Percentiles rank a stretch among this genome's conserved stretches.
These are phyloP conservation scores for Apiospora malaysiana DNA, from an alignment of 2,329 filamentous ascomycete genomes.

Conservation along the genomic window DNA sequence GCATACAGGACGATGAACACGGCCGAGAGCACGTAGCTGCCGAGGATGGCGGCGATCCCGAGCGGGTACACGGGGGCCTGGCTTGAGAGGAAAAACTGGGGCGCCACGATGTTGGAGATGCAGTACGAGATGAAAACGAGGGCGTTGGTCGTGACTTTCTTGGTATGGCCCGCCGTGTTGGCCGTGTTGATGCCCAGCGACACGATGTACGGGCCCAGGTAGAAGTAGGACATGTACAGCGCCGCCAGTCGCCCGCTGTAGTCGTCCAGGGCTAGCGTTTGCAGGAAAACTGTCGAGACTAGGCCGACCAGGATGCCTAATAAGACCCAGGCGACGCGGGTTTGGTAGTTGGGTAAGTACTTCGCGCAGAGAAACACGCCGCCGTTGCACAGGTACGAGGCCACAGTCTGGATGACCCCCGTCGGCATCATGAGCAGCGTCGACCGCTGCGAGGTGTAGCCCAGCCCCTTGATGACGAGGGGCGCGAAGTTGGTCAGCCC, in stretches of 20 bases:
- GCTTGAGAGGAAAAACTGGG: constrained; percentile 45
- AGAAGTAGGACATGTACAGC: constrained; percentile 42
- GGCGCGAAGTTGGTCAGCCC: constrained; percentile 14
- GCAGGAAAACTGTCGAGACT: constrained; percentile 36
- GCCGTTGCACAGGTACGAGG: constrained; percentile 44
- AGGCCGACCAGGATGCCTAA: constrained; percentile 33
- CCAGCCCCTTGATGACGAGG: constrained; percentile 16
- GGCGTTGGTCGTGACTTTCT: constrained; percentile 54
- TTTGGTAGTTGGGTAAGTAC: constrained; percentile 28
- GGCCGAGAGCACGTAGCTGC: constrained; percentile 34
- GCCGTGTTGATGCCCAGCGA: constrained; percentile 29
- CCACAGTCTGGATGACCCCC: constrained; percentile 40
- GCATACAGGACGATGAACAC: constrained; percentile 40
- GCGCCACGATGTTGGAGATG: constrained; percentile 47
- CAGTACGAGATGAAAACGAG: constrained; percentile 47
- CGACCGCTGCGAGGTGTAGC: constrained; percentile 6
- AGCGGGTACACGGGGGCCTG: constrained; percentile 43
- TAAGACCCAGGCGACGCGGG: constrained; percentile 28
- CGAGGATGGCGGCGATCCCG: constrained; percentile 37
- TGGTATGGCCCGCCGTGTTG: constrained; percentile 53
- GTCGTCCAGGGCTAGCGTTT: constrained; percentile 36
- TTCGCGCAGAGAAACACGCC: constrained; percentile 40
- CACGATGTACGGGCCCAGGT: constrained; percentile 38
- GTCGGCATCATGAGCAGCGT: constrained; percentile 32
- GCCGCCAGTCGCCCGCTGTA: constrained; percentile 39